A percentile compares a stretch with the other conserved stretches of the same genome.
Evolutionary conservation across 2,329 filamentous ascomycete genomes (phyloP).

Genomic region (Fusarium sp.): DNA sequence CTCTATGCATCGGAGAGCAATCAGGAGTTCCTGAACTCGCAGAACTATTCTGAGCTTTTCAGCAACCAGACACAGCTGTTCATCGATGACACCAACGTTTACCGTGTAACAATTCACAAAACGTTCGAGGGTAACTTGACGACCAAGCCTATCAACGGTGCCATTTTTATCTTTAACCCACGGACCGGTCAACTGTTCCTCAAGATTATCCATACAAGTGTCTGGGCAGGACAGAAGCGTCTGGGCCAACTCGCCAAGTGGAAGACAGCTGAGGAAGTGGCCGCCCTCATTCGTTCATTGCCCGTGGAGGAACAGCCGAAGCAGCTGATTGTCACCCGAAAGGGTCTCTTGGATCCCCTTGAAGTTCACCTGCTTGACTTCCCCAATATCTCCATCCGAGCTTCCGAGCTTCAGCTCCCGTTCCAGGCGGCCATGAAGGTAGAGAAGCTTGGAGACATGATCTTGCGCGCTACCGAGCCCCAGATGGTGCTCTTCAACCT

Average conservation of each 20-base stretch:
- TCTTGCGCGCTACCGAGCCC: conserved; percentile 96
- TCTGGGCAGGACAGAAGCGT: conserved; percentile 99
- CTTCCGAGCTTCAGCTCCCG: conserved; percentile 94
- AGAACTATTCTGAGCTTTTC: conserved; percentile 99
- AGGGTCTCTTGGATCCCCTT: conserved; percentile 95
- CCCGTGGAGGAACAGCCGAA: conserved; percentile 99
- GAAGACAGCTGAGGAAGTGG: conserved; percentile 99
- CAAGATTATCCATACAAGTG: conserved; percentile 99
- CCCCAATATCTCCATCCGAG: conserved; percentile 98
- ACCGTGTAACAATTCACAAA: conserved; percentile 99
- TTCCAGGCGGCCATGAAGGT: conserved; percentile 99
- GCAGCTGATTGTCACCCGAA: conserved; percentile 97
- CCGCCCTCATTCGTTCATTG: conserved; percentile 93
- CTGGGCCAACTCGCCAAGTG: conserved; percentile 98
- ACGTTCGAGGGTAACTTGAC: conserved; percentile 99
- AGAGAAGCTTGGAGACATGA: conserved; percentile 99
- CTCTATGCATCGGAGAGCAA: conserved; percentile 98
- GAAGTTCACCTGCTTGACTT: conserved; percentile 98
- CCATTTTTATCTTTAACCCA: conserved; percentile 99
- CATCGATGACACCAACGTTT: conserved; percentile 99
- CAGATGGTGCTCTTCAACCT: conserved; percentile 99
- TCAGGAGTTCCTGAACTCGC: conserved; percentile 98
- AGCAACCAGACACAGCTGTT: conserved; percentile 99
- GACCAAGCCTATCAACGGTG: conserved; percentile 99
- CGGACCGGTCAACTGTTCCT: conserved; percentile 96